Percentiles rank a stretch among this genome's conserved stretches.
Conservation (phyloP, 768 basidiomycete species). For the Naematelia encephala region DNA sequence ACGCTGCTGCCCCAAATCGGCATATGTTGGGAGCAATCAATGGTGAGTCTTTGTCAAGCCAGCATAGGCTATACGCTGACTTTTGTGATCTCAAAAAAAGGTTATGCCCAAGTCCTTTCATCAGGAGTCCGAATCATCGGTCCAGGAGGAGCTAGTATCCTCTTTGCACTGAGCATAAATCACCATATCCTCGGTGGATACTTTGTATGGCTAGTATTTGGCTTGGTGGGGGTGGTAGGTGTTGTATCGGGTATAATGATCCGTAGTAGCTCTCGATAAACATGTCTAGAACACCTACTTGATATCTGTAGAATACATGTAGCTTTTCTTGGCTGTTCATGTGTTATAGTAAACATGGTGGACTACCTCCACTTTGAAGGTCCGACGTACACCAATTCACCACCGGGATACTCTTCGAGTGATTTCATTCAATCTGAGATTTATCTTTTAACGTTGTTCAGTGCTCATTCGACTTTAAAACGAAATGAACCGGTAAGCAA, state of each 20-base stretch:
- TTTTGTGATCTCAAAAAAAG: constrained; percentile 8
- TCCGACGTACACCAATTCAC: too few species aligned
- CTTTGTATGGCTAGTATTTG: constrained; percentile 24
- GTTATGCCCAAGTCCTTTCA: constrained; percentile 35
- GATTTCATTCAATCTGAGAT: too few species aligned
- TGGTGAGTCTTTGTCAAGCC: constrained; percentile 18
- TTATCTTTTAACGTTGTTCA: too few species aligned
- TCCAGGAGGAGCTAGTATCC: constrained; percentile 28
- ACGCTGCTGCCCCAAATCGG: constrained; percentile 32
- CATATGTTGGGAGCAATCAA: constrained; percentile 35
- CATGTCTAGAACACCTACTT: too few species aligned
- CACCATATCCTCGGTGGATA: constrained; percentile 32
- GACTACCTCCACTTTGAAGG: background rate
- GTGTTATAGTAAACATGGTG: background rate
- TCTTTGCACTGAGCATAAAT: constrained; percentile 40
- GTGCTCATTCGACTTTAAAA: too few species aligned
- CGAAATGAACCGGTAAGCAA: background rate
- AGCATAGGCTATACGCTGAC: background rate
- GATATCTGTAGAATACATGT: background rate
- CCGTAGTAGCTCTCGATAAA: background rate
- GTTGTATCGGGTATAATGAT: background rate
- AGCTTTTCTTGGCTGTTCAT: background rate
- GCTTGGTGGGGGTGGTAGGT: background rate
- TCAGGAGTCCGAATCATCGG: constrained; percentile 33
- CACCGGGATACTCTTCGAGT: too few species aligned